Base-by-base conservation (phyloP, 1,139 yeast species). In the Diutina ranongensis region DNA sequence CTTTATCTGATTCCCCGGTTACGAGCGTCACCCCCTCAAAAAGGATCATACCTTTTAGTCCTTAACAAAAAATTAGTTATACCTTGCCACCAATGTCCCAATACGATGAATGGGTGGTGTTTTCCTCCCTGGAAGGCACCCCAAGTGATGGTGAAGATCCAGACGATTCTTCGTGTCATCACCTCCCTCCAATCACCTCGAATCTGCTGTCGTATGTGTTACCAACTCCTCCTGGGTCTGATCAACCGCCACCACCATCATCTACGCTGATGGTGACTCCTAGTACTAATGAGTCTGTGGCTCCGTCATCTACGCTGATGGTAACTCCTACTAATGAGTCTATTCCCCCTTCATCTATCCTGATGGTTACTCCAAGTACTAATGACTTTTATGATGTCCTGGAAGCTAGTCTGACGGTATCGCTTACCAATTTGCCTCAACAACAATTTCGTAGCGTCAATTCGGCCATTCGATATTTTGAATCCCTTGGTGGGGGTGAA, bases 61-160 rank as follows among this genome's bases (percentile, higher is more conserved):
- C n/a, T n/a, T n/a, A n/a, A n/a, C n/a, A n/a, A n/a, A n/a, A n/a
- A n/a, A n/a, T n/a, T n/a, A n/a, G n/a, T n/a, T n/a, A n/a, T n/a
- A n/a, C n/a, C n/a, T n/a, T 28, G 32, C 13, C 32, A 28, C 13
- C 35, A 32, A 18, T 21, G n/a, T 18, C 20, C 9, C n/a, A 36
- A 4, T 15, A 36, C 40, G 40, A 36, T 18, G 40, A 36, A 22
- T 36, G 40, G 40, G 40, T 36, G 31, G 40, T 36, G 25, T 36
- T 36, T 15, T 36, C 40, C 10, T 21, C 28, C 18, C 28, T 21
- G 28, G 40, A 36, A 15, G 21, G 40, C 40, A 36, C 40, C 31
- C 13, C 40, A 8, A 36, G 40, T 15, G 40, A 36, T 25, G 27
- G 21, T 15, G 40, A 36, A 8, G 40, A 12, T 10, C 28, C 9